Evolutionary conservation across 495 filamentous ascomycete genomes (phyloP), one percentile per base, ranked within the genome.

Genomic region (Haplographium delicatum): DNA sequence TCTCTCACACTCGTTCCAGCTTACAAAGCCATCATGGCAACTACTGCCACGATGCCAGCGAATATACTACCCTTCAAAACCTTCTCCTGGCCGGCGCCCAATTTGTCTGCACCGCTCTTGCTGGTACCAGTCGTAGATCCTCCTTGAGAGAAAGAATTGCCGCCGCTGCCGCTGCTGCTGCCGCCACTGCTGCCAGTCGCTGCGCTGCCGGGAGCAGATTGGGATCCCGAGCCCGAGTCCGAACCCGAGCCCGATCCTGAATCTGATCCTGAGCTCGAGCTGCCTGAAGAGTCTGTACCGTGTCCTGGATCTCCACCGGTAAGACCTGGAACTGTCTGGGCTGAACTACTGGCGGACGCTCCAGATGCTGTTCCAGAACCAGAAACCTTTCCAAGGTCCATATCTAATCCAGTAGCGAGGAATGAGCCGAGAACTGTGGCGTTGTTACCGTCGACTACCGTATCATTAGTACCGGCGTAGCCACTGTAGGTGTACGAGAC

Each of bases 401-500:
- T 86, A 65, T 95, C 76, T 7, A 78, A 69, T 39, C 93, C 93
- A 0, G 85, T 86, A 5, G 79, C 91, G 26, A 81, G 73, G 46
- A 97, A 73, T 39, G 86, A 89, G 53, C 79, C 84, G 16, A 98
- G 79, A n/a, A 88, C 67, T 44, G 88, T 94, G 37, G 72, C 60
- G 61, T 89, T 82, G 69, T 88, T 69, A 58, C 84, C 82, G 61
- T 89, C 80, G 33, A 81, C 73, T 42, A 97, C 74, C 9, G 88
- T 85, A 69, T 80, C 68, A 67, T 96, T 87, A 26, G 86, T 77
- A 44, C 77, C 89, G 1, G 70, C 62, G 15, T 65, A 63, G 60
- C 79, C 64, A 57, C 79, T 83, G 72, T 88, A 95, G 53, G 82
- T 73, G 72, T 98, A 98, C 22, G 84, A 82, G 46, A 74, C 78